Percentiles rank a stretch among this genome's conserved stretches.
Evolutionary conservation across 2,329 filamentous ascomycete genomes (phyloP).

Genomic region (Fusarium graminum): DNA sequence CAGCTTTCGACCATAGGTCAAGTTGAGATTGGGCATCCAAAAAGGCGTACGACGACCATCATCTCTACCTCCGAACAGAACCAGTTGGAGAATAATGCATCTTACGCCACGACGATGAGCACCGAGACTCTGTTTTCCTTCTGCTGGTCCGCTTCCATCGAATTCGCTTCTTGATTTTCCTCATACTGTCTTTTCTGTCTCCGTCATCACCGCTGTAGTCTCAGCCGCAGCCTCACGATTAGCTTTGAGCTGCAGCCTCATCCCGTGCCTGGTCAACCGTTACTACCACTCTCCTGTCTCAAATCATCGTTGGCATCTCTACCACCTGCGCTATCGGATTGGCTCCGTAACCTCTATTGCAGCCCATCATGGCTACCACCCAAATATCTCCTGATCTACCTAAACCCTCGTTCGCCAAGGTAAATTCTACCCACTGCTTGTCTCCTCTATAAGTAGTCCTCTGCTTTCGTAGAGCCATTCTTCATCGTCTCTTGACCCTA

Average conservation of each 20-base stretch:
- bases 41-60: constrained; percentile 35
- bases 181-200: constrained; percentile 51
- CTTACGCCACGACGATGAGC: constrained; percentile 67
- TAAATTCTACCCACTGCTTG: constrained; percentile 52
- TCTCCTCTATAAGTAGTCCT: constrained; percentile 26
- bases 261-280: constrained; percentile 33
- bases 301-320: constrained; percentile 32
- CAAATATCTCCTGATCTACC: constrained; percentile 62
- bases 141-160: constrained; percentile 65
- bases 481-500: constrained; percentile 33
- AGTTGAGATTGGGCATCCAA: constrained; percentile 33
- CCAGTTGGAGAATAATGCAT: constrained; percentile 52
- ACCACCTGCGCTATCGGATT: constrained; percentile 40
- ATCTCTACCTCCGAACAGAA: constrained; percentile 37
- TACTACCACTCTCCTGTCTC: constrained; percentile 35
- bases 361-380: constrained; percentile 61
- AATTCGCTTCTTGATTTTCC: constrained; percentile 66
- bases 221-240: constrained; percentile 37
- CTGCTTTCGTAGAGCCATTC: constrained; percentile 13
- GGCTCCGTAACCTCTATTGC: constrained; percentile 41
- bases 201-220: constrained; percentile 45
- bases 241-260: constrained; percentile 38
- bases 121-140: constrained; percentile 63
- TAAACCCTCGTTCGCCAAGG: constrained; percentile 83
- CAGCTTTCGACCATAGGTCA: not conserved